Percentiles rank a stretch among this genome's conserved stretches.
These are phyloP conservation scores for Aspergillus jensenii DNA, from an alignment of 2,329 filamentous ascomycete species.

Conservation along the genomic window DNA sequence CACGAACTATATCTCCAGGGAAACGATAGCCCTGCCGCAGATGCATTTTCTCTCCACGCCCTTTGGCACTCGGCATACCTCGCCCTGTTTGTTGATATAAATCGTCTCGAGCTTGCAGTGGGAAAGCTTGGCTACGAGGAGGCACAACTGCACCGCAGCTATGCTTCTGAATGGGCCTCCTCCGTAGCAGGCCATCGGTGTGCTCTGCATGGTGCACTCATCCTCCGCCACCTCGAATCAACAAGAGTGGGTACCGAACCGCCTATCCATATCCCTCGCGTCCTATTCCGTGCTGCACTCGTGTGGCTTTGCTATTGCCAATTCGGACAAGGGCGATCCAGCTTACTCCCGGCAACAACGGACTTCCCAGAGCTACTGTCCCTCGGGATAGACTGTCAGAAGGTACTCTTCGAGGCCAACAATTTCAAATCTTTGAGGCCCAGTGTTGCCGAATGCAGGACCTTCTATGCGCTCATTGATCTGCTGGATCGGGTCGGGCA, in stretches of 20 bases:
- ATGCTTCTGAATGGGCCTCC: conserved; percentile 21
- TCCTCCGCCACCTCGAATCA: conserved; percentile 22
- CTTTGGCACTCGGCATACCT: conserved; percentile 31
- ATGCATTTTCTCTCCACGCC: conserved; percentile 24
- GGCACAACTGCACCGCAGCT: conserved; percentile 12
- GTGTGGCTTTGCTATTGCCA: conserved; percentile 23
- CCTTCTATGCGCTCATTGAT: not conserved
- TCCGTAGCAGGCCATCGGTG: conserved; percentile 23
- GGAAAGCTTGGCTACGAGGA: conserved; percentile 25
- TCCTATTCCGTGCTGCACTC: conserved; percentile 21
- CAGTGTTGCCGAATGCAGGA: not conserved
- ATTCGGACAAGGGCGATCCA: not conserved
- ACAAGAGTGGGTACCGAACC: conserved; percentile 22
- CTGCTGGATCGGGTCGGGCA: not conserved
- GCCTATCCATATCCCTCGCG: conserved; percentile 26
- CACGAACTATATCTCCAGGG: conserved; percentile 8
- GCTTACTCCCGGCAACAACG: not conserved
- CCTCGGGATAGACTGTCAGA: not conserved
- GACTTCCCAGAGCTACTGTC: not conserved
- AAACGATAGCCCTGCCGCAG: not conserved
- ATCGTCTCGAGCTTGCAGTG: conserved; percentile 25
- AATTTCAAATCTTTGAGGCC: not conserved
- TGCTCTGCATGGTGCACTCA: conserved; percentile 22
- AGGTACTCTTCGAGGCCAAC: not conserved
- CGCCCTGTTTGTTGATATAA: conserved; percentile 25